Evolutionary conservation across 345 rosid genomes (phyloP).

Genomic region (Brassica incana): DNA sequence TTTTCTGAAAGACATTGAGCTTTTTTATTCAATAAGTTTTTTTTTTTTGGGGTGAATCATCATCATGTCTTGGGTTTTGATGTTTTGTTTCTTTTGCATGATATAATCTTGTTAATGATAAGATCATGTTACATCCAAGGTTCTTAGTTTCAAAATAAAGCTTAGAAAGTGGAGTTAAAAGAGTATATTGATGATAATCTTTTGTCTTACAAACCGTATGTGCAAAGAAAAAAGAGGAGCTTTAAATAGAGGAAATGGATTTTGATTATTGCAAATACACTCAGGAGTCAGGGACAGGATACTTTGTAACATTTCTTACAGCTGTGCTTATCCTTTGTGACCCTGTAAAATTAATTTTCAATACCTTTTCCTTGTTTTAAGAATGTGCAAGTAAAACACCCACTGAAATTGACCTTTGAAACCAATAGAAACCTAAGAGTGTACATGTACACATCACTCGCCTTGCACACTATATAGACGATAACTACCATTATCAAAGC

Average conservation of each 20-base stretch:
- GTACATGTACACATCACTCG: constrained; percentile 59
- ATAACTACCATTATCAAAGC: constrained; percentile 88
- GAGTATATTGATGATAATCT: background rate
- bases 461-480: constrained; percentile 71
- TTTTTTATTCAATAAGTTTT: constrained; percentile 18
- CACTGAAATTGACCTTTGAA: background rate
- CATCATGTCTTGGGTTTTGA: background rate
- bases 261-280: constrained; percentile 43
- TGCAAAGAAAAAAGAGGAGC: background rate
- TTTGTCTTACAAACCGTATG: background rate
- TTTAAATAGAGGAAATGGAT: constrained; percentile 16
- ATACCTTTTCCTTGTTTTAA: background rate
- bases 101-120: background rate
- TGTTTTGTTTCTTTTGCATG: background rate
- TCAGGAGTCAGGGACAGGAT: too few species aligned
- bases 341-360: constrained; percentile 51
- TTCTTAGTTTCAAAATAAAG: background rate
- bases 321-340: constrained; percentile 41
- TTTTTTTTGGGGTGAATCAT: constrained; percentile 1
- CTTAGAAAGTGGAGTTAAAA: background rate
- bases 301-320: too few species aligned
- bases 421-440: background rate
- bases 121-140: background rate
- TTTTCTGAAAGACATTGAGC: constrained; percentile 4
- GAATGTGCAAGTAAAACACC: background rate